Base-by-base conservation (phyloP, 2,329 filamentous ascomycete species). In the Rhytidhysteron rufulum region DNA sequence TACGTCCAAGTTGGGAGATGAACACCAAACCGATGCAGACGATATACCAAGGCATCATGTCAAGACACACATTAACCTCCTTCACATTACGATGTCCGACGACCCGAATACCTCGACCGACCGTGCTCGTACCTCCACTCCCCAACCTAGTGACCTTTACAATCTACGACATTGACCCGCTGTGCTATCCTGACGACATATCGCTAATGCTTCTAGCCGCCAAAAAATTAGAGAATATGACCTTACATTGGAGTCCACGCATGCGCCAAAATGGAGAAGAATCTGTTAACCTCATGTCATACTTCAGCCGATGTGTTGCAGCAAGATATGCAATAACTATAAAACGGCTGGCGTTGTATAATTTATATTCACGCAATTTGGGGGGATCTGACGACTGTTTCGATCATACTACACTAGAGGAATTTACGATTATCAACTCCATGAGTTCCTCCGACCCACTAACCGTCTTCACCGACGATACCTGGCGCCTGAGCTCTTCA, bases 101-200 rank as follows among this genome's bases (percentile, higher is more conserved):
- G 0, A 74, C 66, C 42, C 72, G 79, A 32, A 69, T 76, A 43
- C 79, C 79, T 7, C 71, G 79, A 25, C 79, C 80, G 2, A 76
- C 74, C 5, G 69, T 71, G 27, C 60, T 75, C 4, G 71, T 82
- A 30, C 78, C 79, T 2, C 66, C 77, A 0, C 71, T 83, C 51
- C 73, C 76, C 6, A 77, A 74, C 46, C 65, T 83, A 18, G 66
- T 65, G 24, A 66, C 63, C 4, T 65, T 83, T 25, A 73, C 74
- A 38, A 67, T 79, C 20, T 75, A 75, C 43, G 72, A 82, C 47
- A 79, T 82, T 38, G 80, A 83, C 41, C 80, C 80, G 1, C 66
- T 83, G 8, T 83, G 79, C 60, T 80, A 81, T 50, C 78, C 78
- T 0, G 80, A 83, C 57, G 79, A 82, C 49, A 72, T 83, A 7